These are phyloP conservation scores for Mycena polygramma DNA, from an alignment of 768 basidiomycete genomes.

Conservation along the genomic window DNA sequence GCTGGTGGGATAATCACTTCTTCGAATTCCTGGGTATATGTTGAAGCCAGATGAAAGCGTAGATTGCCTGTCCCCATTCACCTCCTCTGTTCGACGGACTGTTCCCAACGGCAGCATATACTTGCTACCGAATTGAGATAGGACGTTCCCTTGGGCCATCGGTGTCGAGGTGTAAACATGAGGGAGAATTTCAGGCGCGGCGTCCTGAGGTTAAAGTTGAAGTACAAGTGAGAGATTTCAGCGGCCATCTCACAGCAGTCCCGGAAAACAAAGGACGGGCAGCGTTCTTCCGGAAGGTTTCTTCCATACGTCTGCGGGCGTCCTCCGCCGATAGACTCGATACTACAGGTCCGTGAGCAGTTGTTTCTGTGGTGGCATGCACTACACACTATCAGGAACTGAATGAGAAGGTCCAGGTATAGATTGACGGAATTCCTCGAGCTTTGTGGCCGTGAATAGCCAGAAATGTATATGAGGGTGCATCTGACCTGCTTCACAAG, in stretches of 20 bases:
- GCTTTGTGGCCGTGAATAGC: constrained; percentile 18
- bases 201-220: constrained; percentile 52
- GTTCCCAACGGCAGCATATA: constrained; percentile 91
- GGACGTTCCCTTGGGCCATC: constrained; percentile 68
- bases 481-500: constrained; percentile 64
- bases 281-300: constrained; percentile 70
- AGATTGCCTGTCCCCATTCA: constrained; percentile 45
- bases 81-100: constrained; percentile 73
- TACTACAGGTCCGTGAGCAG: constrained; percentile 8
- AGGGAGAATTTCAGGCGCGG: constrained; percentile 76
- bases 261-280: constrained; percentile 74
- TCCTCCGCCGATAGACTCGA: constrained; percentile 55
- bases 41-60: background rate
- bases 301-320: constrained; percentile 74
- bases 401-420: constrained; percentile 4
- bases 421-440: constrained; percentile 26
- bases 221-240: background rate
- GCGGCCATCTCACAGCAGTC: constrained; percentile 57
- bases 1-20: constrained; percentile 93
- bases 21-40: constrained; percentile 76
- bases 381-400: constrained; percentile 12
- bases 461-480: constrained; percentile 14
- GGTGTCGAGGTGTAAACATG: constrained; percentile 88
- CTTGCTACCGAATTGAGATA: constrained; percentile 81
- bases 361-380: background rate